phyloP scores from a whole-genome alignment of 1,284 basidiomycete genomes.

The Microbotryum violaceum region DNA sequence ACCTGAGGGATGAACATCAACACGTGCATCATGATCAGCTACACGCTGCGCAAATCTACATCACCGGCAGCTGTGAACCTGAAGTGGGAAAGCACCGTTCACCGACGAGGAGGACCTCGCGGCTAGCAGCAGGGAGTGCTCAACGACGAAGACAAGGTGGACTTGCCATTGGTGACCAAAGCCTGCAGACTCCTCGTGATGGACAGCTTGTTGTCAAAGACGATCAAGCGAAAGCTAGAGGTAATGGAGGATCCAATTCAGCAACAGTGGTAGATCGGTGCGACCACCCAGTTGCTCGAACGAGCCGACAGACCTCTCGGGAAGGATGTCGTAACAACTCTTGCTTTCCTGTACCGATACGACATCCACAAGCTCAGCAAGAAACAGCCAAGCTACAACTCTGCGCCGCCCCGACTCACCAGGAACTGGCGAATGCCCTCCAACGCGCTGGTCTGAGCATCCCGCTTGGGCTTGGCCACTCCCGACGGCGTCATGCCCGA shows the following conservation, averaged over 20 bases:
- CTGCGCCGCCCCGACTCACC: neutral
- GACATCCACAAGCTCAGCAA: no score
- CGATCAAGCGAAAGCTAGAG: constrained; percentile 61
- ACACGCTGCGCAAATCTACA: no score
- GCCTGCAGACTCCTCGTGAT: constrained; percentile 89
- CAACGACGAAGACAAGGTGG: neutral
- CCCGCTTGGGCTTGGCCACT: no score
- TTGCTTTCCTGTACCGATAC: constrained; percentile 11
- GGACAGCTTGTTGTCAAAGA: constrained; percentile 87
- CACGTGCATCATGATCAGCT: no score
- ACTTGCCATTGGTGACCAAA: constrained; percentile 73
- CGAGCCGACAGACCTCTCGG: constrained; percentile 22
- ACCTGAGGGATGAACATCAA: constrained; percentile 48
- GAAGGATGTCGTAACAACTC: constrained; percentile 37
- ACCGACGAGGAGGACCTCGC: no score
- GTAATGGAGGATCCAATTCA: neutral
- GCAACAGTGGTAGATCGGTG: no score
- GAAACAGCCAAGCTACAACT: no score
- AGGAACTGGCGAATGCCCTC: constrained; percentile 1
- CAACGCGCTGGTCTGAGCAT: neutral
- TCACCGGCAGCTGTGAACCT: no score
- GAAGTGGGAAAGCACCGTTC: no score
- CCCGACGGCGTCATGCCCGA: no score
- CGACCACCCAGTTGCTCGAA: no score
- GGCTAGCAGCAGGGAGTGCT: no score